phyloP scores from a whole-genome alignment of 1,284 basidiomycete genomes.

The Tremellales sp. region DNA sequence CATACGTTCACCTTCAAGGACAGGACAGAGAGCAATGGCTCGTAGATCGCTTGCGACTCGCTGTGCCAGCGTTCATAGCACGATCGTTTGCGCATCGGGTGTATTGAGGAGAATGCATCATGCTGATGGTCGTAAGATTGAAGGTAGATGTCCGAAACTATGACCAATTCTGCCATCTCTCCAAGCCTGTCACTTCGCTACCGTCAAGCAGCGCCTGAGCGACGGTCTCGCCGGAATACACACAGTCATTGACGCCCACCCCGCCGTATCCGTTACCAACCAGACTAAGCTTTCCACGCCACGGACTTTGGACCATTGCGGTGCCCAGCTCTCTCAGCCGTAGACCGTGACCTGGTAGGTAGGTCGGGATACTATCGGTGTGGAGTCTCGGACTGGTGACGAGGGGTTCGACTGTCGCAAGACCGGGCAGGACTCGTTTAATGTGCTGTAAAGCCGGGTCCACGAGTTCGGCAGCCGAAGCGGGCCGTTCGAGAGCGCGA shows the following conservation, averaged over 20 bases:
- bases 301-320: constrained; percentile 51
- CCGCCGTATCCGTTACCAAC: constrained; percentile 83
- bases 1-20: not conserved
- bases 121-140: too few relatives aligned
- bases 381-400: constrained; percentile 60
- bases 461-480: constrained; percentile 18
- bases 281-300: constrained; percentile 63
- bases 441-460: constrained; percentile 50
- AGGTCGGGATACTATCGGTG: constrained; percentile 75
- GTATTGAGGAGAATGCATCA: too few relatives aligned
- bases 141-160: too few relatives aligned
- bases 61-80: too few relatives aligned
- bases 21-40: too few relatives aligned
- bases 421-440: constrained; percentile 54
- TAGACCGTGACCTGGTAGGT: constrained; percentile 65
- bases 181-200: constrained; percentile 38
- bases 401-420: constrained; percentile 45
- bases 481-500: constrained; percentile 11
- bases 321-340: constrained; percentile 63
- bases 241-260: constrained; percentile 85
- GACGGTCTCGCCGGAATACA: constrained; percentile 61
- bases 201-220: constrained; percentile 26
- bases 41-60: too few relatives aligned
- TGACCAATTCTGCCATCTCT: constrained; percentile 25
- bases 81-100: too few relatives aligned